These are phyloP conservation scores for Cyberlindnera mrakii DNA, from an alignment of 805 yeast species.

Conservation along the genomic window DNA sequence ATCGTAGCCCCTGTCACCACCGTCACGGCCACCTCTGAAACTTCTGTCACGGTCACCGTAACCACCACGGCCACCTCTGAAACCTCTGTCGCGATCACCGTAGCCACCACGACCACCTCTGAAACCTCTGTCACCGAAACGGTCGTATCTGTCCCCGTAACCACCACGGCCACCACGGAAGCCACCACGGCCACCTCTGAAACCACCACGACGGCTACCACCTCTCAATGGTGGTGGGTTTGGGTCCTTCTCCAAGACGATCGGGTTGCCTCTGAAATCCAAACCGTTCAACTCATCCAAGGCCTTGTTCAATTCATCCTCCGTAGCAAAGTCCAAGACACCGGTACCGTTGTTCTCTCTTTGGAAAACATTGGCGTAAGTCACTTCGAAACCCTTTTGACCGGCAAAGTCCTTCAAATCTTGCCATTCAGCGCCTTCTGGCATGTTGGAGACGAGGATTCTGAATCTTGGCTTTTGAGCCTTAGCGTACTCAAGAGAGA, in stretches of 20 bases:
- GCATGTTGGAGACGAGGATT: slow-evolving; percentile 62
- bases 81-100: slow-evolving; percentile 34
- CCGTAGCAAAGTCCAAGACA: slow-evolving; percentile 44
- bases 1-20: slow-evolving; percentile 19
- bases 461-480: slow-evolving; percentile 60
- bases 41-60: slow-evolving; percentile 29
- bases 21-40: slow-evolving; percentile 35
- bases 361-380: slow-evolving; percentile 44
- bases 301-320: slow-evolving; percentile 73
- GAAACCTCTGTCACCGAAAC: slow-evolving; percentile 33
- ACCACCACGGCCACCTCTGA: slow-evolving; percentile 34
- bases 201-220: slow-evolving; percentile 37
- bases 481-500: slow-evolving; percentile 37
- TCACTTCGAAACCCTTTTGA: slow-evolving; percentile 62
- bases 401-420: slow-evolving; percentile 86
- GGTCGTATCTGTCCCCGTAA: slow-evolving; percentile 27
- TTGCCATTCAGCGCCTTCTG: slow-evolving; percentile 80
- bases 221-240: slow-evolving; percentile 43
- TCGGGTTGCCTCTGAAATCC: slow-evolving; percentile 62
- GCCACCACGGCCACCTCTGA: slow-evolving; percentile 34
- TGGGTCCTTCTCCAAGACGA: slow-evolving; percentile 74
- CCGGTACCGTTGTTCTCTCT: slow-evolving; percentile 42
- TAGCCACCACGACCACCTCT: slow-evolving; percentile 36
- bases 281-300: slow-evolving; percentile 65
- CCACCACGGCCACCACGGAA: slow-evolving; percentile 36